These are phyloP conservation scores for Clonostachys sp. DNA, from an alignment of 2,329 filamentous ascomycete species.

Conservation along the genomic window DNA sequence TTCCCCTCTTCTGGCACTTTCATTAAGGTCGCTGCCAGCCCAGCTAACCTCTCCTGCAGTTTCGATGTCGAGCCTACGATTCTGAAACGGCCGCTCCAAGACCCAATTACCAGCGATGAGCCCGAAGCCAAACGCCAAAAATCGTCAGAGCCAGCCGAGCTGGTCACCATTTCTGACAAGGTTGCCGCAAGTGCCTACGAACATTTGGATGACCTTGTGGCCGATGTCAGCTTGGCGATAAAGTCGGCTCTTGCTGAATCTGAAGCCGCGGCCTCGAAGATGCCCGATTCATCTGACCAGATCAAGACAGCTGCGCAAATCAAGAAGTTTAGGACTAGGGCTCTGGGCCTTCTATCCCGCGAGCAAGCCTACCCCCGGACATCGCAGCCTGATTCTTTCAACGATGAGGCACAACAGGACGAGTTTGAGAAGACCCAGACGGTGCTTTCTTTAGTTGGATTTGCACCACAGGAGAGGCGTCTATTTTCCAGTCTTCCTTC, in stretches of 20 bases:
- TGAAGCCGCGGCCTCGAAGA: slow-evolving; percentile 22
- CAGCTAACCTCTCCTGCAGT: slow-evolving; percentile 25
- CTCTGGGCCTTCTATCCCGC: slow-evolving; percentile 57
- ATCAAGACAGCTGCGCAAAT: slow-evolving; percentile 31
- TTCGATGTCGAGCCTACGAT: slow-evolving; percentile 50
- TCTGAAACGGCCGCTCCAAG: slow-evolving; percentile 47
- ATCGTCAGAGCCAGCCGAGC: slow-evolving; percentile 32
- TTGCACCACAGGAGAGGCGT: slow-evolving; percentile 68
- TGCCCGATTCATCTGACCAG: slow-evolving; percentile 17
- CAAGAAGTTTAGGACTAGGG: slow-evolving; percentile 55
- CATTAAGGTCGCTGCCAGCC: slow-evolving; percentile 16
- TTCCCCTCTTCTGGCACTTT: neutral
- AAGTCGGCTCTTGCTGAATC: slow-evolving; percentile 43
- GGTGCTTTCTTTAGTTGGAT: slow-evolving; percentile 74
- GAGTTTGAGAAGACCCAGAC: slow-evolving; percentile 23
- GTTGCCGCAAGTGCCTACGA: slow-evolving; percentile 46
- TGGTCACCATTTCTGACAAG: slow-evolving; percentile 48
- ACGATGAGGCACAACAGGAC: slow-evolving; percentile 22
- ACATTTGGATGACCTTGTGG: slow-evolving; percentile 60
- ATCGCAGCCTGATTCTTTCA: slow-evolving; percentile 26
- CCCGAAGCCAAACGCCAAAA: slow-evolving; percentile 59
- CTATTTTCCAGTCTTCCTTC: slow-evolving; percentile 77
- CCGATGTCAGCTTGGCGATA: slow-evolving; percentile 47
- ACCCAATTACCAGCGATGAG: slow-evolving; percentile 36
- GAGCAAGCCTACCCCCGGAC: slow-evolving; percentile 48